Conservation (phyloP, 805 yeast species). For the Candida multigemmis region DNA sequence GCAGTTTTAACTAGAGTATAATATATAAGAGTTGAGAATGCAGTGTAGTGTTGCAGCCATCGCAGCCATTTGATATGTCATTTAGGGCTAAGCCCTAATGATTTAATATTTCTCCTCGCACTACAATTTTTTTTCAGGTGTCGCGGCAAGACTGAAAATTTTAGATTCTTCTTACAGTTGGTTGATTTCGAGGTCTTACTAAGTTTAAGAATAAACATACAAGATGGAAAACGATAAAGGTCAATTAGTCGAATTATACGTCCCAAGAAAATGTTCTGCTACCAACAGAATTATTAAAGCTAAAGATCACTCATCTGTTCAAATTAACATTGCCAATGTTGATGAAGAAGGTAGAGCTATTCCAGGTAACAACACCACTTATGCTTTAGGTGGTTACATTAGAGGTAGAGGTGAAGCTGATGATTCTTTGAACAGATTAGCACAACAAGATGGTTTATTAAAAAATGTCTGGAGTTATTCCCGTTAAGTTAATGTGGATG, state of each 20-base stretch:
- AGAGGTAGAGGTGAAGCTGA: slow-evolving; percentile 99
- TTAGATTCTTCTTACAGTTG: too few relatives aligned
- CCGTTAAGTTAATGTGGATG: slow-evolving; percentile 47
- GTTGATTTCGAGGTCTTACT: too few relatives aligned
- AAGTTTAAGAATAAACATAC: too few relatives aligned
- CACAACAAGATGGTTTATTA: slow-evolving; percentile 96
- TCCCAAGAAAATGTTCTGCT: slow-evolving; percentile 99
- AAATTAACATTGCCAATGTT: slow-evolving; percentile 97
- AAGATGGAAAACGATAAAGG: slow-evolving; percentile 99
- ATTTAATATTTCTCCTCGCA: slow-evolving; percentile 1
- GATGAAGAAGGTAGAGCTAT: slow-evolving; percentile 94
- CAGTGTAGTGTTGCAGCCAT: slow-evolving; percentile 5
- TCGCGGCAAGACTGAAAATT: too few relatives aligned
- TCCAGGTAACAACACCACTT: slow-evolving; percentile 84
- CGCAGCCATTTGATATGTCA: neutral
- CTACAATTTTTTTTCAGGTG: slow-evolving; percentile 1
- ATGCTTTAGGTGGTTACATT: slow-evolving; percentile 95
- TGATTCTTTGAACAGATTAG: slow-evolving; percentile 98
- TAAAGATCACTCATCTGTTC: slow-evolving; percentile 99
- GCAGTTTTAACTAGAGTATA: slow-evolving; percentile 44
- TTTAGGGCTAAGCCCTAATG: slow-evolving; percentile 6
- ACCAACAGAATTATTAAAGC: slow-evolving; percentile 99
- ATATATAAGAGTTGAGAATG: too few relatives aligned
- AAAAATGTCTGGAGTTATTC: slow-evolving; percentile 94
- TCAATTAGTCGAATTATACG: slow-evolving; percentile 99